Conservation (phyloP, 2,329 filamentous ascomycete species). For the Aspergillus sp. region DNA sequence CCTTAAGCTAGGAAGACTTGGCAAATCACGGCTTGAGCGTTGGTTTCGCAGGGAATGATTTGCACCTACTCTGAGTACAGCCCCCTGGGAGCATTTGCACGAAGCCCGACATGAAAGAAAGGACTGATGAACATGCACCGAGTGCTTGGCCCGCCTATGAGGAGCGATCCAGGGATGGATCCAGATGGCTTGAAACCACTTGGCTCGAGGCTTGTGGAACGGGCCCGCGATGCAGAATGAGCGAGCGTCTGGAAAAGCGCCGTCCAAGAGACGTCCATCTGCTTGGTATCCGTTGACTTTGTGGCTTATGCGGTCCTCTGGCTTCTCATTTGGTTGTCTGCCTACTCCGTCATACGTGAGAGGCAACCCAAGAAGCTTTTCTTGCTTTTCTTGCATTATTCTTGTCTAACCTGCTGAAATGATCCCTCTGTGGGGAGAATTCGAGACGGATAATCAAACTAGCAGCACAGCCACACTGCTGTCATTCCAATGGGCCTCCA, state of each 20-base stretch:
- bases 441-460: too few species aligned
- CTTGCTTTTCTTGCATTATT: too few species aligned
- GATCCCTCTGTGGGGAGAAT: too few species aligned
- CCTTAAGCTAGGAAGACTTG: background rate
- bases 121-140: background rate
- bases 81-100: background rate
- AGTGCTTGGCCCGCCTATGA: constrained; percentile 5
- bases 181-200: constrained; percentile 11
- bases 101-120: background rate
- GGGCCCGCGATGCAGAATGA: background rate
- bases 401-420: too few species aligned
- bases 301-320: too few species aligned
- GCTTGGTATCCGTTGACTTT: too few species aligned
- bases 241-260: background rate
- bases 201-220: constrained; percentile 4
- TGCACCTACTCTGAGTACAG: background rate
- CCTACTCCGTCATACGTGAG: background rate
- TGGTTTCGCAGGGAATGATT: background rate
- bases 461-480: too few species aligned
- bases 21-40: background rate
- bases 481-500: too few species aligned
- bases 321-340: background rate
- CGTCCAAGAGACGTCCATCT: background rate
- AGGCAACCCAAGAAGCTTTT: too few species aligned
- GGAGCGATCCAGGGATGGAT: background rate